These are phyloP conservation scores for Penicillium thymicola DNA, from an alignment of 2,329 filamentous ascomycete species.

Conservation along the genomic window DNA sequence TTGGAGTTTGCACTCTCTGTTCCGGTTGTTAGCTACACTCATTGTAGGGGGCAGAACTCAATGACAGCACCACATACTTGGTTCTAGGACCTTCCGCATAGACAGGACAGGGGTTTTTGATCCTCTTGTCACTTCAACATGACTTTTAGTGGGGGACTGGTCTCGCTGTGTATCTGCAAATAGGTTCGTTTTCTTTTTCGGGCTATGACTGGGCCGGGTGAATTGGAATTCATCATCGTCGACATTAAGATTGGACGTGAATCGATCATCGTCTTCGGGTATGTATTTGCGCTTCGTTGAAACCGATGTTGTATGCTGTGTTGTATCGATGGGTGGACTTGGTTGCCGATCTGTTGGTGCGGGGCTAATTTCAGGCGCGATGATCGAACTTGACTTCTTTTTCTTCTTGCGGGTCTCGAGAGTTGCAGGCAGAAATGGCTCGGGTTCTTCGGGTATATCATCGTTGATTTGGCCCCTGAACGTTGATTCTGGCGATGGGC, in stretches of 20 bases:
- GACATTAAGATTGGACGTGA: conserved; percentile 9
- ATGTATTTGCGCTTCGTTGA: conserved; percentile 59
- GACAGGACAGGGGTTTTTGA: conserved; percentile 14
- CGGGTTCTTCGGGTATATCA: conserved; percentile 7
- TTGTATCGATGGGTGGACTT: background rate
- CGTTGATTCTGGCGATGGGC: conserved; percentile 1
- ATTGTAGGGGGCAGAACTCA: background rate
- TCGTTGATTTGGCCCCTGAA: conserved; percentile 1
- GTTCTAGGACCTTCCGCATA: conserved; percentile 39
- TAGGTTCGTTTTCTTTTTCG: conserved; percentile 11
- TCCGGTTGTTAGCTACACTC: conserved; percentile 13
- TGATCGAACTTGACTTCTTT: conserved; percentile 9
- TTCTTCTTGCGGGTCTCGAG: conserved; percentile 34
- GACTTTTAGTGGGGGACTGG: conserved; percentile 16
- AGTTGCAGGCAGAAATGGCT: conserved; percentile 26
- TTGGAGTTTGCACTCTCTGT: conserved; percentile 52
- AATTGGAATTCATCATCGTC: conserved; percentile 37
- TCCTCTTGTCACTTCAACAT: conserved; percentile 14
- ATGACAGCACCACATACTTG: conserved; percentile 36
- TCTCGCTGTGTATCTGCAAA: conserved; percentile 9
- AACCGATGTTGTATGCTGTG: conserved; percentile 43
- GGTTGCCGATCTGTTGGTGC: background rate
- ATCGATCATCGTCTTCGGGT: conserved; percentile 49
- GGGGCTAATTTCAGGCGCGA: background rate
- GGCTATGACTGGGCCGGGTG: conserved; percentile 25